Base-by-base conservation (phyloP, 345 rosid genomes). In the Pugionium cornutum region DNA sequence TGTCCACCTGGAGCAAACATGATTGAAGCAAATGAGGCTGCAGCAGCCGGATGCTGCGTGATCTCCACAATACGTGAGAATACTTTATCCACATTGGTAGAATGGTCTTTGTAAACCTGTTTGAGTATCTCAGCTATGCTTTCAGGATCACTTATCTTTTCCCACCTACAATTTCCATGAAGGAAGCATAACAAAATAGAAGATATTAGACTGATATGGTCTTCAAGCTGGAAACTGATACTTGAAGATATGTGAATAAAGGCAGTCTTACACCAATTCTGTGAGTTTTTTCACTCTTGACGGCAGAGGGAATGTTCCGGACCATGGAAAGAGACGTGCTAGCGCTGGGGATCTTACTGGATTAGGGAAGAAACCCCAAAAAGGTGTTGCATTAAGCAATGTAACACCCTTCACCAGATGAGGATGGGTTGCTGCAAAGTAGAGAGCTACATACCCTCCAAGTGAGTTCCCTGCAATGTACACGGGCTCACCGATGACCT, bases 341-440 rank as follows among this genome's bases (percentile, higher is more conserved):
- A 89, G 70, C 69, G 53, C 44, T 9, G 99, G 99, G 49, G 86
- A 89, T 74, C 74, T 83, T 63, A 73, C 27, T 39, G 95, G 95
- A 78, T 94, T 94, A 6, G 99, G 97, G 36, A 84, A 79, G 72
- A 94, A 85, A 40, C 99, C 99, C 99, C 97, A 94, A 71, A 89
- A 89, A n/a, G 97, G 99, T 49, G 99, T 90, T 4, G 99, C 97
- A 50, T 94, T 94, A 9, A 94, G 90, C 78, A 89, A 74, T 1
- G 95, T 89, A 48, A 90, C 84, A 53, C 99, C 99, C 72, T 88
- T 88, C 75, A 94, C 97, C 69, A 86, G 70, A 7, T 89, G 81
- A 49, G 97, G 97, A 74, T 86, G 68, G 63, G 79, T 69, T 71
- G 99, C 99, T 10, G 99, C 92, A 67, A 88, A 85, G 82, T 83